Conservation (phyloP, 495 filamentous ascomycete species). For the Penicillium tannophilum region DNA sequence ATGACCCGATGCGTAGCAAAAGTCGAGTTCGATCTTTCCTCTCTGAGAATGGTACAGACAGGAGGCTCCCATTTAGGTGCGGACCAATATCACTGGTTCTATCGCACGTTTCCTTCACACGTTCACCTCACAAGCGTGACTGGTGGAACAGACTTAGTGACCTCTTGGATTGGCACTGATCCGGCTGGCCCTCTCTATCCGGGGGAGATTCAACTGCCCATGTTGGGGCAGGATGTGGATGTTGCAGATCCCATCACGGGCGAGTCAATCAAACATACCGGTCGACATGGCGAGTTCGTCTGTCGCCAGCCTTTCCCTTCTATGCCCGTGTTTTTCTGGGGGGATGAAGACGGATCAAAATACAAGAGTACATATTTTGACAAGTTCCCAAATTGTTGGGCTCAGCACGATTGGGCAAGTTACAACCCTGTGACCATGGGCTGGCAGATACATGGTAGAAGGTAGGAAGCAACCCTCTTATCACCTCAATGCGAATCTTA, state of each 20-base stretch:
- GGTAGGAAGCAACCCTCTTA: slow-evolving; percentile 30
- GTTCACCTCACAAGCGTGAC: slow-evolving; percentile 71
- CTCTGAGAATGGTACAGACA: slow-evolving; percentile 55
- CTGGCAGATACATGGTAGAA: slow-evolving; percentile 70
- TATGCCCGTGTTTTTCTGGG: slow-evolving; percentile 71
- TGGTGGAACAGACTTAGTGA: slow-evolving; percentile 73
- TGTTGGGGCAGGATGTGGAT: slow-evolving; percentile 61
- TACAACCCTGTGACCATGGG: slow-evolving; percentile 65
- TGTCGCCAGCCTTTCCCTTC: slow-evolving; percentile 67
- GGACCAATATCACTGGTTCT: slow-evolving; percentile 76
- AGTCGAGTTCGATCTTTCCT: slow-evolving; percentile 58
- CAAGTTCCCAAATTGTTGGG: slow-evolving; percentile 53
- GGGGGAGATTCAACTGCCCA: slow-evolving; percentile 64
- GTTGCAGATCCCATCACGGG: slow-evolving; percentile 63
- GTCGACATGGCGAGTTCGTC: slow-evolving; percentile 63
- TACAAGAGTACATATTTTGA: slow-evolving; percentile 68
- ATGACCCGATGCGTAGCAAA: slow-evolving; percentile 58
- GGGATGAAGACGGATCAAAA: slow-evolving; percentile 51
- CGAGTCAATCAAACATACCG: slow-evolving; percentile 41
- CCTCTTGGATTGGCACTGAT: slow-evolving; percentile 68
- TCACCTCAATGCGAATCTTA: not conserved
- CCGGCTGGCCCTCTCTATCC: slow-evolving; percentile 64
- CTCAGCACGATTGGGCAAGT: slow-evolving; percentile 66
- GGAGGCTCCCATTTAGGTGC: slow-evolving; percentile 69
- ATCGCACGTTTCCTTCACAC: slow-evolving; percentile 65